A percentile compares a stretch with the other conserved stretches of the same genome.
These are phyloP conservation scores for Talaromyces marneffei DNA, from an alignment of 2,329 filamentous ascomycete species.

Conservation along the genomic window DNA sequence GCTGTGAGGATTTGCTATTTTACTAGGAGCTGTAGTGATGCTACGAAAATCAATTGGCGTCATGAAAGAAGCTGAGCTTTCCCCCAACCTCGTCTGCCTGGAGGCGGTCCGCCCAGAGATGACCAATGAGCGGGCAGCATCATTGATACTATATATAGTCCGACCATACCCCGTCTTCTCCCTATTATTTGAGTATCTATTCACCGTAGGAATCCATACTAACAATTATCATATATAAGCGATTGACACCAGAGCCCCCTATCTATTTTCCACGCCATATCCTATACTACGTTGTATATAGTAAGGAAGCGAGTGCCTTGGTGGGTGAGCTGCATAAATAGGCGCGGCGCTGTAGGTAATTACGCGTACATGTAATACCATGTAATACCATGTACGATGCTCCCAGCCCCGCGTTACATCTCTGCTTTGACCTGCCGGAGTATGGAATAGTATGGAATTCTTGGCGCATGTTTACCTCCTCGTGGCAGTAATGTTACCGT, in stretches of 20 bases:
- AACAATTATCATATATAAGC: not conserved
- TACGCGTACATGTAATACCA: slow-evolving; percentile 2
- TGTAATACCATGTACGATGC: not conserved
- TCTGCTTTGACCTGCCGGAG: not conserved
- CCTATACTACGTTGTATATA: no score
- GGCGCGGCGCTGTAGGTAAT: slow-evolving; percentile 1
- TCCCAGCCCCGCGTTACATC: slow-evolving; percentile 5
- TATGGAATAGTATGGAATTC: not conserved
- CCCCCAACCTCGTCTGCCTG: slow-evolving; percentile 9
- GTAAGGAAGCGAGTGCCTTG: no score
- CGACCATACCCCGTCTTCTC: not conserved
- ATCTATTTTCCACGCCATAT: not conserved
- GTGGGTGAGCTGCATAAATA: not conserved
- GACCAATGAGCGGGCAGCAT: not conserved
- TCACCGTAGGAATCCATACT: not conserved
- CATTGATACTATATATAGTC: no score
- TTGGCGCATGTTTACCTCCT: not conserved
- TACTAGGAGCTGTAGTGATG: not conserved
- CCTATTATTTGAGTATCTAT: not conserved
- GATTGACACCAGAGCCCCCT: not conserved
- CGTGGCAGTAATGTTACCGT: not conserved
- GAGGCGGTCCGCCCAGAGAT: not conserved
- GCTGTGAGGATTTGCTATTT: not conserved
- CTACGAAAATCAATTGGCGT: not conserved
- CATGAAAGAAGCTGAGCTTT: slow-evolving; percentile 1